Base-by-base conservation (phyloP, 1,139 yeast species). In the Taphrina sp. region DNA sequence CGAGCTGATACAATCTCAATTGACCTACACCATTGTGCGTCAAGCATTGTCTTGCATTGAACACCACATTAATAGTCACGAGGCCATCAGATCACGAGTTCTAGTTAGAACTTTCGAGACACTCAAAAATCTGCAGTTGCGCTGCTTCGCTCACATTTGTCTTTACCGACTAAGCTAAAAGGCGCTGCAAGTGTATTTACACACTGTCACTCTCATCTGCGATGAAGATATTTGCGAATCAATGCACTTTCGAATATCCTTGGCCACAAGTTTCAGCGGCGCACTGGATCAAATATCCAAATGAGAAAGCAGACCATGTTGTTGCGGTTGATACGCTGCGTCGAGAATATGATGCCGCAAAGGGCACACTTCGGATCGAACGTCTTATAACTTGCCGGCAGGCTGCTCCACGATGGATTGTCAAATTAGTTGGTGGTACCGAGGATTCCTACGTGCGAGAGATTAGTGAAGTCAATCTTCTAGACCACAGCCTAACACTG, bases 281-380 rank as follows among this genome's bases (percentile, higher is more conserved):
- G 59, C 90, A 92, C 70, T 92, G 98, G 98, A 82, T 81, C 62
- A 92, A 92, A 66, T 92, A 92, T 70, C 98, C 98, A 14, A 92
- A 92, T 62, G 95, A 89, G 65, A 76, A 84, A 60, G 83, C 95
- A 5, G 79, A 95, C 0, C 98, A 92, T 71, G 98, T 92, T n/a
- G 83, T 88, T 16, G 94, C 95, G 1, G 97, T 92, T 4, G 98
- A 92, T 69, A 87, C 88, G 1, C 72, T 92, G 47, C 74, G 83
- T 59, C 76, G 97, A 59, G 86, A 83, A 62, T 67, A 88, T 28
- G 80, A 83, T 64, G 72, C 76, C 1, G 70, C 69, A 5, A 76
- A 79, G 0, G 78, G 81, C 19, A 74, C 80, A 0, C 74, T 92
- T 53, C 76, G 85, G 26, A 84, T 96, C 0, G 97, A 92, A 70